Base-by-base conservation (phyloP, 2,329 filamentous ascomycete genomes). In the Endoconidiophora laricicola region DNA sequence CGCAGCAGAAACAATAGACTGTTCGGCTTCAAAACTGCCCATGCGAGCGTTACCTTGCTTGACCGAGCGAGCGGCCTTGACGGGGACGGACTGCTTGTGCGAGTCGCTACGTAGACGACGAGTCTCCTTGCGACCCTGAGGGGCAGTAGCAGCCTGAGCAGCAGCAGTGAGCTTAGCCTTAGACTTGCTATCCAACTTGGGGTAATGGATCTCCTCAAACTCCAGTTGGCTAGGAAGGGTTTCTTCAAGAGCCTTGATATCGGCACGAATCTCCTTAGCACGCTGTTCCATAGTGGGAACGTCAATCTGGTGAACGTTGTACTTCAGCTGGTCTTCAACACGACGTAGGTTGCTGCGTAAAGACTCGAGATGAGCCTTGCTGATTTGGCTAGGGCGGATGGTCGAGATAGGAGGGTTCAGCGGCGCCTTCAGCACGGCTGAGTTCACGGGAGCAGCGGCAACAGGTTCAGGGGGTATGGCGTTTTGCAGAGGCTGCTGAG, bases 301-400 rank as follows among this genome's bases (percentile, higher is more conserved):
- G 52, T 80, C 76, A 54, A 79, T 76, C 56, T 79, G 76, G 54
- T 79, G 74, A 55, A 69, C 72, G 58, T 80, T 79, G 64, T 74
- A 78, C 48, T 70, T 68, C 42, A 80, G 60, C 55, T 81, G 76
- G 53, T 75, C 71, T 54, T 78, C 70, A 39, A 73, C 65, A 38
- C 55, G 52, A 29, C 54, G 54, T n/a, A 56, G 46, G 46, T 56
- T 56, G 52, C 72, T 71, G 57, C 70, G 74, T 53, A 80, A 65
- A n/a, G 69, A 68, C 20, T 70, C 67, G 46, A 79, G 69, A 56
- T 79, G 75, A 55, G 72, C 74, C 58, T 65, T 73, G 6, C 73
- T 78, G 56, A 79, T 76, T n/a, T 76, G 72, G 56, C 75, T 79
- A 3, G 69, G 70, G 20, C 69, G 69, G 54, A 79, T 79, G 5